Evolutionary conservation across 2,329 filamentous ascomycete genomes (phyloP).

Genomic region (Claviceps fusiformis): DNA sequence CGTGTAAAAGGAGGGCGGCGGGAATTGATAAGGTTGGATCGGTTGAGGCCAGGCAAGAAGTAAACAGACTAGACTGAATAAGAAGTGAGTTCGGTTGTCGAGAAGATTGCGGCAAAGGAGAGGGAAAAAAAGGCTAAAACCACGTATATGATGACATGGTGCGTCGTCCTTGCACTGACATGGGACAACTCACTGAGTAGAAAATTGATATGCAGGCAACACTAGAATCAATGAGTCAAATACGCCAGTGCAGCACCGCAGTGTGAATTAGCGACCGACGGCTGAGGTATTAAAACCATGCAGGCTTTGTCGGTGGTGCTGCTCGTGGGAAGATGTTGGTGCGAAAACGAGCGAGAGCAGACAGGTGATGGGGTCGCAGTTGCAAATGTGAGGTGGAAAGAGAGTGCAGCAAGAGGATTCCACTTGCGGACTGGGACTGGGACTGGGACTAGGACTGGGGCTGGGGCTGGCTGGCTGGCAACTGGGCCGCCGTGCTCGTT

Average conservation of each 20-base stretch:
- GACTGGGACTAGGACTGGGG: conserved; percentile 4
- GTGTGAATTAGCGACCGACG: not conserved
- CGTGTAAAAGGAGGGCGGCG: not conserved
- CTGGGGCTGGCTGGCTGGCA: not conserved
- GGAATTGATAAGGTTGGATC: not conserved
- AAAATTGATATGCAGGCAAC: not conserved
- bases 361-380: conserved; percentile 15
- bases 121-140: not conserved
- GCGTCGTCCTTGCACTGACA: conserved; percentile 6
- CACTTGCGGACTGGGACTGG: conserved; percentile 6
- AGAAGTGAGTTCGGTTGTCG: not conserved
- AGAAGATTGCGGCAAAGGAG: not conserved
- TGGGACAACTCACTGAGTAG: conserved; percentile 4
- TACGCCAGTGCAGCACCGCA: not conserved
- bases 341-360: conserved; percentile 10
- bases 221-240: conserved; percentile 2
- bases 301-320: conserved; percentile 6
- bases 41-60: not conserved
- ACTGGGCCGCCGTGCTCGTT: conserved; percentile 4
- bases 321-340: conserved; percentile 13
- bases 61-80: not conserved
- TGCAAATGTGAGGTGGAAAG: conserved; percentile 10
- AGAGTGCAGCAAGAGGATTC: conserved; percentile 13
- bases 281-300: conserved; percentile 6
- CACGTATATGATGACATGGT: conserved; percentile 2